Conservation (phyloP, 306 rosid species). For the Lupinus albus region DNA sequence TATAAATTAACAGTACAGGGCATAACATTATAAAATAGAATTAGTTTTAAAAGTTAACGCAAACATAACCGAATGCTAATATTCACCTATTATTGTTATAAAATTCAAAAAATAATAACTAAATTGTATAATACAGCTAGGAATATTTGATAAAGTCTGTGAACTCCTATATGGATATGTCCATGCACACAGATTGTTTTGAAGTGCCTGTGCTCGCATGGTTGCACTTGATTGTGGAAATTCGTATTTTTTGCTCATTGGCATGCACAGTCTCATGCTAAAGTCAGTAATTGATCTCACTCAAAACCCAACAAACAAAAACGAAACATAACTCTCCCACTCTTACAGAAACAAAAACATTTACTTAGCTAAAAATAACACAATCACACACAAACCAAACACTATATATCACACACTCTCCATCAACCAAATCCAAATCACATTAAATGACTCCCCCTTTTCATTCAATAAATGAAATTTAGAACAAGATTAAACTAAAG, state of each 20-base stretch:
- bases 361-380: background rate
- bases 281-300: background rate
- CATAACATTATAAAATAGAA: too few relatives aligned
- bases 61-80: too few relatives aligned
- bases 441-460: background rate
- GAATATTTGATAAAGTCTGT: too few relatives aligned
- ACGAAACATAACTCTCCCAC: background rate
- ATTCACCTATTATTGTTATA: too few relatives aligned
- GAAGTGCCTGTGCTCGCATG: too few relatives aligned
- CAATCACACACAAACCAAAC: background rate
- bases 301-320: background rate
- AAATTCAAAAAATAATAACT: too few relatives aligned
- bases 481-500: slow-evolving; percentile 19
- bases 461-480: slow-evolving; percentile 18
- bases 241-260: background rate
- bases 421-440: background rate
- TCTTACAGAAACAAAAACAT: slow-evolving; percentile 4
- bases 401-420: background rate
- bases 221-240: slow-evolving; percentile 16
- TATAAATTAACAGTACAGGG: too few relatives aligned
- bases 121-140: too few relatives aligned
- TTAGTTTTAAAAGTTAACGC: too few relatives aligned
- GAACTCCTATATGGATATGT: too few relatives aligned
- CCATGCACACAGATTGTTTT: too few relatives aligned
- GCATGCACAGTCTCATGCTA: background rate